Percentiles rank a stretch among this genome's conserved stretches.
Conservation (phyloP, 2,329 filamentous ascomycete genomes). For the Colletotrichum shisoi region DNA sequence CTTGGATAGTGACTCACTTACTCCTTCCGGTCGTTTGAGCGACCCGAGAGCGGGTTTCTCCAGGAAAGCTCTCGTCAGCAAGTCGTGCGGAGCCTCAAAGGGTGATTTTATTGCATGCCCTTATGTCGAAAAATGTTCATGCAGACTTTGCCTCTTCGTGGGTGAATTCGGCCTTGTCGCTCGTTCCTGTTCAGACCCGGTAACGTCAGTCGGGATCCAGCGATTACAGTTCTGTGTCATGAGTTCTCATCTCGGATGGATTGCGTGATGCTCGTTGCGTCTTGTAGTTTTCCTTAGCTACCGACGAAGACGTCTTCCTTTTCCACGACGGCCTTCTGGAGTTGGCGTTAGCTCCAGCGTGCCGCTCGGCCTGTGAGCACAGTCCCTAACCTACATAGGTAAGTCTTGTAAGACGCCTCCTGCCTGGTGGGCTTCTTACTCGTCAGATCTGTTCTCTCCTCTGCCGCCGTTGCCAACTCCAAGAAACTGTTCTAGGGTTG, state of each 20-base stretch:
- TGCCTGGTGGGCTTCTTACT: neutral
- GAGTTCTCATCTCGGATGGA: neutral
- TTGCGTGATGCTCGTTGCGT: neutral
- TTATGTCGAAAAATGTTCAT: neutral
- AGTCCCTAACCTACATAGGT: no score
- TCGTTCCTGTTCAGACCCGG: neutral
- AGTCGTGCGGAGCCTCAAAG: neutral
- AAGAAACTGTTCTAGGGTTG: neutral
- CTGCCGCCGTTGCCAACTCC: neutral
- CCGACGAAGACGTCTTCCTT: neutral
- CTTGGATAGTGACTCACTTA: neutral
- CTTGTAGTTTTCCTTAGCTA: neutral
- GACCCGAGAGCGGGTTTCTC: neutral
- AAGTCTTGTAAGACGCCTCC: neutral
- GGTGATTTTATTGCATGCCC: neutral
- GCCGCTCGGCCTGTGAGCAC: neutral
- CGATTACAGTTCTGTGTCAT: neutral
- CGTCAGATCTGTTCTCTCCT: neutral
- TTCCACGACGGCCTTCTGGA: neutral
- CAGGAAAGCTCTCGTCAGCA: neutral
- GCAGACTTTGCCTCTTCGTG: neutral
- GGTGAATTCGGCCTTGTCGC: neutral
- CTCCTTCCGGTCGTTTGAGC: slow-evolving; percentile 1
- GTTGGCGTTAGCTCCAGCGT: neutral
- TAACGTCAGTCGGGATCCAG: neutral